Percentiles rank a stretch among this genome's conserved stretches.
These are phyloP conservation scores for Plasmodium gaboni DNA, from an alignment of 169 alveolate species.

Conservation along the genomic window DNA sequence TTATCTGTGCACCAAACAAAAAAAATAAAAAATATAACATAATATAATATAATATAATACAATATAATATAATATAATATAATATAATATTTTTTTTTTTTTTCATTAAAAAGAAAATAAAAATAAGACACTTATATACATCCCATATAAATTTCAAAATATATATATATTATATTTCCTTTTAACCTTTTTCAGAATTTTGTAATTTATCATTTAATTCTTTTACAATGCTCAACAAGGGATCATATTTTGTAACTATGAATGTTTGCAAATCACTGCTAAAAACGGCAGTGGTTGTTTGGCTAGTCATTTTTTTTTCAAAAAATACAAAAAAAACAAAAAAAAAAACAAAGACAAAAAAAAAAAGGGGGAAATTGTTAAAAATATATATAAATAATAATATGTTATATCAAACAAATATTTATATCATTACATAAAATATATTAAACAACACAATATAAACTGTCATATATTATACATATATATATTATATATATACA, in stretches of 20 bases:
- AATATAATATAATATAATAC: too few relatives aligned
- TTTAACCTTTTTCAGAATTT: constrained; percentile 89
- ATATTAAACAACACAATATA: too few relatives aligned
- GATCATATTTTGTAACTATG: constrained; percentile 92
- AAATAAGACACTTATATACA: too few relatives aligned
- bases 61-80: too few relatives aligned
- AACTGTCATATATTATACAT: too few relatives aligned
- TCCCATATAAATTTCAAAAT: not conserved
- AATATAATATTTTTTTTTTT: too few relatives aligned
- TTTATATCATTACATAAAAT: too few relatives aligned
- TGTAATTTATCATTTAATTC: constrained; percentile 91
- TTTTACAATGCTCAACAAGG: constrained; percentile 90
- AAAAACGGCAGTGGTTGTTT: constrained; percentile 74
- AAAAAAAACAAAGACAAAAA: not conserved
- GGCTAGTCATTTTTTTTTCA: constrained; percentile 34
- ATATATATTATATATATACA: too few relatives aligned
- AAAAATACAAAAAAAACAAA: not conserved
- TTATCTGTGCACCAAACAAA: not conserved
- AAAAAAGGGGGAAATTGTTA: constrained; percentile 4
- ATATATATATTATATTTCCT: not conserved
- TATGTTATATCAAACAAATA: too few relatives aligned
- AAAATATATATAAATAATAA: too few relatives aligned
- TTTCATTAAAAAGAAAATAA: too few relatives aligned
- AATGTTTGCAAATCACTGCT: constrained; percentile 89
- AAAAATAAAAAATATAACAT: not conserved